phyloP scores from a whole-genome alignment of 2,329 filamentous ascomycete species.

The Botryotinia calthae region DNA sequence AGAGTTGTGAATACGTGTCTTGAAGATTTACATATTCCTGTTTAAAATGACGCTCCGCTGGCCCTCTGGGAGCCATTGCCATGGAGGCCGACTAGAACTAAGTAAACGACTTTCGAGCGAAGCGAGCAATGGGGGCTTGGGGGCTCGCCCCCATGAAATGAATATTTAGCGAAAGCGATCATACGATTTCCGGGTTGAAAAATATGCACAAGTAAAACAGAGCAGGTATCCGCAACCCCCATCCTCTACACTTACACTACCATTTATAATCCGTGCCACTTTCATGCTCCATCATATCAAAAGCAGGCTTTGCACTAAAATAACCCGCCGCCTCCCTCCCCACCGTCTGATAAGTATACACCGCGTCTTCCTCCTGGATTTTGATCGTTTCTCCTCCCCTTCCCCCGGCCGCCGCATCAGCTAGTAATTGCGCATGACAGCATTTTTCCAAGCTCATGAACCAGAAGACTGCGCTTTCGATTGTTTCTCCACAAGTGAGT shows the following conservation, averaged over 20 bases:
- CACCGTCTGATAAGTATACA: conserved; percentile 63
- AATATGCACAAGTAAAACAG: neutral
- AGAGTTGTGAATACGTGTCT: neutral
- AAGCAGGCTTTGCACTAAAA: conserved; percentile 69
- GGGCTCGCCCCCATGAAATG: neutral
- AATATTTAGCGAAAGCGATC: neutral
- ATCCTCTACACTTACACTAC: conserved; percentile 20
- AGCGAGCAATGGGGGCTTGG: neutral
- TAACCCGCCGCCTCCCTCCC: conserved; percentile 62
- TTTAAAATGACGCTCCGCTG: neutral
- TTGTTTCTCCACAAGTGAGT: conserved; percentile 48
- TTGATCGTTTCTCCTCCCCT: conserved; percentile 63
- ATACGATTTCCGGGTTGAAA: neutral
- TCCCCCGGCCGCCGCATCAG: conserved; percentile 59
- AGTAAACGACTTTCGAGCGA: neutral
- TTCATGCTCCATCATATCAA: conserved; percentile 66
- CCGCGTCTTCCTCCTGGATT: conserved; percentile 66
- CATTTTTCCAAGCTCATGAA: conserved; percentile 52
- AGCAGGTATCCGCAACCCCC: no score
- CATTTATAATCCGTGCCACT: conserved; percentile 36
- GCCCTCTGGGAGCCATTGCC: neutral
- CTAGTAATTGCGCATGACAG: conserved; percentile 50
- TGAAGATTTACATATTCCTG: neutral
- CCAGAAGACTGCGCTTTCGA: conserved; percentile 55
- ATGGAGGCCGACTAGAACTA: neutral